Evolutionary conservation across 768 basidiomycete species (phyloP), one percentile per base, ranked within the genome.

Genomic region (Naganishia vishniacii): DNA sequence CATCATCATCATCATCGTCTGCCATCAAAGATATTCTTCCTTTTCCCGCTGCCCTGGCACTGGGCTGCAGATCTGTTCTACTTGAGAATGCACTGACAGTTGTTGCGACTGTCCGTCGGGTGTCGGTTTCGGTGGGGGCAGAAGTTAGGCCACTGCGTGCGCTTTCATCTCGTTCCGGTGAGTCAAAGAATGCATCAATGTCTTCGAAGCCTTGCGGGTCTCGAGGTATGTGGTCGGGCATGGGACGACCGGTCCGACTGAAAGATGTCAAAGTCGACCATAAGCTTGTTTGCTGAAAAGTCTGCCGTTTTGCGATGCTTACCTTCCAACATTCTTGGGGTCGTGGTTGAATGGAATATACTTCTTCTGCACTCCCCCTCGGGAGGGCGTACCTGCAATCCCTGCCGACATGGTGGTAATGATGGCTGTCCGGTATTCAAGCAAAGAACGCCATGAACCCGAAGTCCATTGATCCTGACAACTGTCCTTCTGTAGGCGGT

Each of bases 151-250:
- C 53, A 34, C 53, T 56, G 20, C 53, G 31, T 12, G 53, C 40
- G 13, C 53, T 56, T 16, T 56, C 53, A 31, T 56, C 53, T 2
- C 53, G 53, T 20, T 56, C 53, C 20, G 53, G 53, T 40, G 53
- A 56, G 37, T 56, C 48, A 29, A 79, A 78, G 72, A 77, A 79
- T 15, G 60, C 71, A 37, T 67, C 69, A 25, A 73, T 65, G 59
- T 76, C 74, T 62, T 80, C 79, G 63, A 77, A 75, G 0, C 79
- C 79, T 12, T 75, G 73, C 1, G 61, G 68, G 34, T 69, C 65
- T 5, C 72, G 67, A 1, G 64, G 70, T 3, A 78, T 72, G 41
- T 72, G 65, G 3, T 64, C 70, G 6, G 78, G 78, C 65, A 78
- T 76, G 6, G 61, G 41, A 18, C 69, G 67, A 20, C 75, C 74